A percentile compares a stretch with the other conserved stretches of the same genome.
Evolutionary conservation across 495 filamentous ascomycete genomes (phyloP).

Genomic region (Durotheca rogersii): DNA sequence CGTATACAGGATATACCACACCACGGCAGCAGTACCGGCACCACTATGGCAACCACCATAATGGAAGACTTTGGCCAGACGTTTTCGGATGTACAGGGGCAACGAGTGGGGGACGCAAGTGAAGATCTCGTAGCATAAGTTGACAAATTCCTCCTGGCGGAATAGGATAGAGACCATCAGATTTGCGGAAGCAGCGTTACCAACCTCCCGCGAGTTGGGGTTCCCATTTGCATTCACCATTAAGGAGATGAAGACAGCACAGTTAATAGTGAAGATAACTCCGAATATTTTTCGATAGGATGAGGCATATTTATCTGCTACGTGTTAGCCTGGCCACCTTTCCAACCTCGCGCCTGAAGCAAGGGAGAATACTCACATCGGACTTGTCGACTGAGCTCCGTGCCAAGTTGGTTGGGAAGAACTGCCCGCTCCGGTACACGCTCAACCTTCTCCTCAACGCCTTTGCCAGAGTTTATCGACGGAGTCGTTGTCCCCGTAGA

Average conservation of each 20-base stretch:
- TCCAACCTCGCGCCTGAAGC: background rate
- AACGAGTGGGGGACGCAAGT: conserved; percentile 56
- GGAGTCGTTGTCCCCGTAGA: conserved; percentile 30
- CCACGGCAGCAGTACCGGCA: conserved; percentile 63
- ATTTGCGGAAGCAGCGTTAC: conserved; percentile 50
- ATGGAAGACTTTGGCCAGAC: conserved; percentile 73
- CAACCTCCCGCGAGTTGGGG: conserved; percentile 32
- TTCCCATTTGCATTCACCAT: conserved; percentile 21
- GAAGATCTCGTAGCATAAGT: conserved; percentile 64
- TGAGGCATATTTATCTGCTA: conserved; percentile 35
- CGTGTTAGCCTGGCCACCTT: conserved; percentile 12
- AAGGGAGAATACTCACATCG: conserved; percentile 21
- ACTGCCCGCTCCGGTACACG: conserved; percentile 17
- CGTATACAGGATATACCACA: conserved; percentile 65
- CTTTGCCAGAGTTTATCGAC: conserved; percentile 26
- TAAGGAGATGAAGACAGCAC: conserved; percentile 28
- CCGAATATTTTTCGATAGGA: conserved; percentile 36
- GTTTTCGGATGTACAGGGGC: conserved; percentile 62
- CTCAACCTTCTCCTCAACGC: conserved; percentile 28
- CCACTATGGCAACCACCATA: conserved; percentile 77
- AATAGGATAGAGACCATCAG: conserved; percentile 56
- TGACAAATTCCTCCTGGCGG: conserved; percentile 75
- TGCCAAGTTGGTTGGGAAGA: conserved; percentile 31
- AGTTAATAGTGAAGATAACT: conserved; percentile 31
- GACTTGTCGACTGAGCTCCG: conserved; percentile 30